phyloP scores from a whole-genome alignment of 73 alveolate genomes.

The Halteria grandinella region DNA sequence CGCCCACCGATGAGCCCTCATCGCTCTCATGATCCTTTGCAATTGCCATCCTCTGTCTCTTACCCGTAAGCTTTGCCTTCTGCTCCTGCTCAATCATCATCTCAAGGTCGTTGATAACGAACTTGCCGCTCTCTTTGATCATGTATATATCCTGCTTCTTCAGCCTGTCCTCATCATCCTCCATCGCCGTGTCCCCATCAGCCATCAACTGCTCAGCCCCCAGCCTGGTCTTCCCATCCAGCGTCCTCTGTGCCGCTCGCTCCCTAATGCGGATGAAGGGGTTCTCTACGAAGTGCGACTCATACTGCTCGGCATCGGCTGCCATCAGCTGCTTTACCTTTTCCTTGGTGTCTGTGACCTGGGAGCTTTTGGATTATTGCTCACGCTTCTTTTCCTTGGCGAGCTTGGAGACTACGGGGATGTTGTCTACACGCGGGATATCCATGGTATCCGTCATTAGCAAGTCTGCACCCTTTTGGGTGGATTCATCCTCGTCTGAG shows the following conservation, averaged over 20 bases:
- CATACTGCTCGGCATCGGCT: constrained; percentile 47
- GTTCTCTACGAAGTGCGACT: constrained; percentile 58
- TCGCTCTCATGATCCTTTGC: constrained; percentile 68
- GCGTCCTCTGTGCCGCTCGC: constrained; percentile 4
- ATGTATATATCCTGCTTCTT: constrained; percentile 26
- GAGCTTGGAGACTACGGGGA: constrained; percentile 38
- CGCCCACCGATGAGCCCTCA: constrained; percentile 43
- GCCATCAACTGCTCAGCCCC: constrained; percentile 20
- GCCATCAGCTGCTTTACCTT: constrained; percentile 35
- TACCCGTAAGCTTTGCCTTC: constrained; percentile 52
- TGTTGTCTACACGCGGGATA: constrained; percentile 50
- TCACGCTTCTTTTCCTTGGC: constrained; percentile 19
- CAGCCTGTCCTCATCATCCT: too few relatives aligned
- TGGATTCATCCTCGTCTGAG: constrained; percentile 42
- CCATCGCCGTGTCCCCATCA: neutral
- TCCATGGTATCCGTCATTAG: constrained; percentile 18
- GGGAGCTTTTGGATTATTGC: neutral
- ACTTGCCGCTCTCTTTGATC: constrained; percentile 65
- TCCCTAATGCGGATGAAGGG: constrained; percentile 60
- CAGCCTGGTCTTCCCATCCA: neutral
- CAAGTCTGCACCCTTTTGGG: constrained; percentile 30
- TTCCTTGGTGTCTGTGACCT: neutral
- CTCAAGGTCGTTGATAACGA: constrained; percentile 81
- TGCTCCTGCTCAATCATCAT: constrained; percentile 78
- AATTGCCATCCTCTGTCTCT: too few relatives aligned